Evolutionary conservation across 805 yeast genomes (phyloP).

Genomic region (Torulaspora franciscae): DNA sequence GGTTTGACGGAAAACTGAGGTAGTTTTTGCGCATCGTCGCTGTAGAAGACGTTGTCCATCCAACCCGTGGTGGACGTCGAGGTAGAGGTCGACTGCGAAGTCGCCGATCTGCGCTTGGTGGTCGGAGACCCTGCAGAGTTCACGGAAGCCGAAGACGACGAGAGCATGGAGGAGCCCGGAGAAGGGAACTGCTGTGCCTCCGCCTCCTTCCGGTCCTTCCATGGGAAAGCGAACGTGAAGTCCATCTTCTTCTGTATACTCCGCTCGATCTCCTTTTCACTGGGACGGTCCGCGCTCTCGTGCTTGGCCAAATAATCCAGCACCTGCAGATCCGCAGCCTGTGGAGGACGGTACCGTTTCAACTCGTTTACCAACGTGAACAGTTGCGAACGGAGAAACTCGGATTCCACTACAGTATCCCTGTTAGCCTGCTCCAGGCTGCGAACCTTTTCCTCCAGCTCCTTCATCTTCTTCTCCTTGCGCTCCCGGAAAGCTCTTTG

Average conservation of each 20-base stretch:
- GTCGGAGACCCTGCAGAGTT: slow-evolving; percentile 6
- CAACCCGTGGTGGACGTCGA: slow-evolving; percentile 18
- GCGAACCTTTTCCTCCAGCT: slow-evolving; percentile 73
- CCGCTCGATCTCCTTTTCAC: slow-evolving; percentile 10
- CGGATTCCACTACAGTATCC: slow-evolving; percentile 65
- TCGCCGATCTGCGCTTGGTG: slow-evolving; percentile 2
- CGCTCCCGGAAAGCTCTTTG: slow-evolving; percentile 95
- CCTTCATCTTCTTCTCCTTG: slow-evolving; percentile 81
- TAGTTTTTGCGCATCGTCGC: slow-evolving; percentile 17
- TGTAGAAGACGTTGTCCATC: slow-evolving; percentile 21
- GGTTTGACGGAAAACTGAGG: slow-evolving; percentile 11
- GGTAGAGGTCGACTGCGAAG: slow-evolving; percentile 10
- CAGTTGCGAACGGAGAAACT: slow-evolving; percentile 71
- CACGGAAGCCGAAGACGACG: slow-evolving; percentile 12
- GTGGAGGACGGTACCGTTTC: slow-evolving; percentile 47
- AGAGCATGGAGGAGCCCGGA: slow-evolving; percentile 12
- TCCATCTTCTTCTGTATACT: slow-evolving; percentile 24
- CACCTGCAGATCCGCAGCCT: slow-evolving; percentile 27
- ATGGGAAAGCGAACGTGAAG: slow-evolving; percentile 54
- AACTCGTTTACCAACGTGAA: slow-evolving; percentile 68
- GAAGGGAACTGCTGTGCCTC: slow-evolving; percentile 11
- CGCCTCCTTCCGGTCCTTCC: slow-evolving; percentile 28
- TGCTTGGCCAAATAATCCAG: slow-evolving; percentile 19
- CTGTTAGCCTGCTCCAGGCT: slow-evolving; percentile 66
- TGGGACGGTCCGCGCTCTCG: slow-evolving; percentile 6